Conservation (phyloP, 805 yeast species). For the Ogataea thermomethanolica region DNA sequence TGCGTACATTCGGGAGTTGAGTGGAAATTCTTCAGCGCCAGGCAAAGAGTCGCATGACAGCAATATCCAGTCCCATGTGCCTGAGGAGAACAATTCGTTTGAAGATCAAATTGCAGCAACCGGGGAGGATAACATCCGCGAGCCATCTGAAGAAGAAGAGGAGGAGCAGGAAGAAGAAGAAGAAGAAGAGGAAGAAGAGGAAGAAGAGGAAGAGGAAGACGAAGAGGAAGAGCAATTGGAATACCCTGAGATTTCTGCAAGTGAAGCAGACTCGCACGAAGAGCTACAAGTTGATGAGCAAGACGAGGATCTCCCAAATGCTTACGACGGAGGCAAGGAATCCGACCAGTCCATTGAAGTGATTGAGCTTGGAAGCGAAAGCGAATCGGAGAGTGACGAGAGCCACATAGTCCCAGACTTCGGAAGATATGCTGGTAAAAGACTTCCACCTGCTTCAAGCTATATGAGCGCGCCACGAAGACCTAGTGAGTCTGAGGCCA, state of each 20-base stretch:
- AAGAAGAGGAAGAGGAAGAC: conserved; percentile 9
- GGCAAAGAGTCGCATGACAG: no score
- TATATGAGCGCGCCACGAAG: background rate
- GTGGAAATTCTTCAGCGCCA: background rate
- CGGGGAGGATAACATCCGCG: no score
- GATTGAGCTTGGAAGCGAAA: conserved; percentile 15
- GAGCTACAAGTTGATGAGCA: no score
- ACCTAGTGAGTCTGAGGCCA: background rate
- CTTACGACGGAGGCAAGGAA: background rate
- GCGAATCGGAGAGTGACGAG: conserved; percentile 11
- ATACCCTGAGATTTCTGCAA: background rate
- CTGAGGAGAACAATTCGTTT: no score
- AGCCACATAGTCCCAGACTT: conserved; percentile 1
- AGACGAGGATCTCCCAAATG: no score
- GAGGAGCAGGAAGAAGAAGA: no score
- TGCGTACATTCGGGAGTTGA: conserved; percentile 13
- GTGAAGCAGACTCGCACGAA: no score
- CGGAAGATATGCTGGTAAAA: conserved; percentile 6
- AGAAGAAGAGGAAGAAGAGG: conserved; percentile 7
- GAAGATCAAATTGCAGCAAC: no score
- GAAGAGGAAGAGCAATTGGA: conserved; percentile 11
- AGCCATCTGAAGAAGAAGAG: conserved; percentile 5
- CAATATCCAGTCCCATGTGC: no score
- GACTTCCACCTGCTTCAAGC: conserved; percentile 4
- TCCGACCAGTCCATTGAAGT: conserved; percentile 8